Conservation (phyloP, 805 yeast species). For the Clavispora santaluciae region DNA sequence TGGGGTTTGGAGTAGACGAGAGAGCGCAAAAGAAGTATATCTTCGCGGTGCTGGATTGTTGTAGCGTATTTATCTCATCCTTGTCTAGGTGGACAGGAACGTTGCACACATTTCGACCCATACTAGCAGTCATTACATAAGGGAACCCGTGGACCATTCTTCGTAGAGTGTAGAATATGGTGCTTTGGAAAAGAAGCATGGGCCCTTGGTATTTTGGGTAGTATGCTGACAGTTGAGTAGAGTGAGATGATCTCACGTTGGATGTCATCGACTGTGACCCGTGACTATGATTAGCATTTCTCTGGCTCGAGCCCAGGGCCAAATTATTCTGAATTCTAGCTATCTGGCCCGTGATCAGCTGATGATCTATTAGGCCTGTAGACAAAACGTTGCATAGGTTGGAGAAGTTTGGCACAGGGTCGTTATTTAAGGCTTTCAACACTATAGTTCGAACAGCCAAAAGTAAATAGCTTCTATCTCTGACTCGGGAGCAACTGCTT, state of each 20-base stretch:
- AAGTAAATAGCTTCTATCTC: slow-evolving; percentile 14
- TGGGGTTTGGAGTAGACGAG: slow-evolving; percentile 21
- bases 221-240: not conserved
- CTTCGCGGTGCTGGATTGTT: slow-evolving; percentile 16
- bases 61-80: slow-evolving; percentile 38
- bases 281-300: not conserved
- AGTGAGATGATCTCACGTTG: not conserved
- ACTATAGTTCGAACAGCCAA: slow-evolving; percentile 43
- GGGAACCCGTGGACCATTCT: slow-evolving; percentile 47
- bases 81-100: slow-evolving; percentile 38
- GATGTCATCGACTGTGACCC: not conserved
- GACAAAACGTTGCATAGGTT: slow-evolving; percentile 25
- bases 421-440: slow-evolving; percentile 28
- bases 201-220: slow-evolving; percentile 23
- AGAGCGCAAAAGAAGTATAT: slow-evolving; percentile 55
- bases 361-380: slow-evolving; percentile 16
- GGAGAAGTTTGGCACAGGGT: slow-evolving; percentile 34
- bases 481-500: slow-evolving; percentile 33
- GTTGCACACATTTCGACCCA: slow-evolving; percentile 39
- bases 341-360: not conserved
- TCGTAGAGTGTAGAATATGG: slow-evolving; percentile 52
- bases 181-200: slow-evolving; percentile 44
- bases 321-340: not conserved
- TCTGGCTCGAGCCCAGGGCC: not conserved
- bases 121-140: slow-evolving; percentile 38